phyloP scores from a whole-genome alignment of 352 stramenopile genomes.

The Phytophthora citrophthora region DNA sequence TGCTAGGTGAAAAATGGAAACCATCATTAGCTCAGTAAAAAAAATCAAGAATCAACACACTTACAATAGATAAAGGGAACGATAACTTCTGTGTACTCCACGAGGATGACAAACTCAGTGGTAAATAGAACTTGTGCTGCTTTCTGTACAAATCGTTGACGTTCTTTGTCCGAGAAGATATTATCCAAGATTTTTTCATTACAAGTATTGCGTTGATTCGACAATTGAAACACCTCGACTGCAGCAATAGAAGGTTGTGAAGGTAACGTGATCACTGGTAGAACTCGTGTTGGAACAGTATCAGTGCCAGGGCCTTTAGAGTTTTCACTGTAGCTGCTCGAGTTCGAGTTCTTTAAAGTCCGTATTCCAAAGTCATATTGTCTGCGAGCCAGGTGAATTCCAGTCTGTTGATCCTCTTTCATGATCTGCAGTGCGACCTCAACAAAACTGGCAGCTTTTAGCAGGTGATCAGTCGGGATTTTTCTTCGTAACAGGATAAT shows the following conservation, averaged over 20 bases:
- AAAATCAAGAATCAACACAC: neutral
- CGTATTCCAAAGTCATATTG: constrained; percentile 5
- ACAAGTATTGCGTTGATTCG: neutral
- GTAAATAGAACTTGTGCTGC: constrained; percentile 31
- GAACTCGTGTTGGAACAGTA: neutral
- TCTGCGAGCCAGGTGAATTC: neutral
- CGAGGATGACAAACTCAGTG: constrained; percentile 35
- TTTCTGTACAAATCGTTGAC: constrained; percentile 11
- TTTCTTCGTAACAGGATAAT: constrained; percentile 8
- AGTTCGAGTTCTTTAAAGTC: neutral
- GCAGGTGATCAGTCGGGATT: neutral
- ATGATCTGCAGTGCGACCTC: constrained; percentile 16
- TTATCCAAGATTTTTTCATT: neutral
- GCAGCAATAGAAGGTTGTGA: constrained; percentile 9
- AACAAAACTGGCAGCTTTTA: constrained; percentile 11
- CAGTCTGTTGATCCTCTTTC: neutral
- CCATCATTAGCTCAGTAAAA: neutral
- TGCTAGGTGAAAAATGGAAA: neutral
- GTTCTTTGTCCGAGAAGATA: constrained; percentile 11
- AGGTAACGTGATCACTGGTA: neutral
- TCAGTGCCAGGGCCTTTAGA: neutral
- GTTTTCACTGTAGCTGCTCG: neutral
- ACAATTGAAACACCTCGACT: constrained; percentile 1
- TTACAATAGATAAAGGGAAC: constrained; percentile 37
- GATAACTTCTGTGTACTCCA: constrained; percentile 39